Conservation (phyloP, 148 eudicot species). For the Cornus controversa region DNA sequence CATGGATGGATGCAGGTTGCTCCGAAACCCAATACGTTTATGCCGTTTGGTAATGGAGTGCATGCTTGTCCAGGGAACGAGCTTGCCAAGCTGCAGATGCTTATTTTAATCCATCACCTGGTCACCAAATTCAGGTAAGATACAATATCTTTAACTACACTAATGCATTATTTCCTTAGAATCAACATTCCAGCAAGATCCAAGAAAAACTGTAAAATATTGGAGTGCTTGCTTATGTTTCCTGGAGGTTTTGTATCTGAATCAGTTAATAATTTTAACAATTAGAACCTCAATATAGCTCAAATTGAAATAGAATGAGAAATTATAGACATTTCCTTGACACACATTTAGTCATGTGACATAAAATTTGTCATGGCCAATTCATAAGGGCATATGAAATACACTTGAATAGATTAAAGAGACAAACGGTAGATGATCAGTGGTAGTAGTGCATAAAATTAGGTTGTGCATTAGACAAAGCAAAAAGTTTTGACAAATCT, state of each 20-base stretch:
- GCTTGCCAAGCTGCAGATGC: slow-evolving; percentile 76
- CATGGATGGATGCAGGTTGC: slow-evolving; percentile 44
- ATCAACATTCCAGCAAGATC: background rate
- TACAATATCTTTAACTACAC: background rate
- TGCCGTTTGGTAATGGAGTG: slow-evolving; percentile 91
- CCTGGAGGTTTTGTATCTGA: background rate
- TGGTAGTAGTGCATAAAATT: background rate
- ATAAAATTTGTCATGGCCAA: too few relatives aligned
- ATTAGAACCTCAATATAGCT: too few relatives aligned
- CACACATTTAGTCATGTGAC: too few relatives aligned
- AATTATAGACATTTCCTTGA: background rate
- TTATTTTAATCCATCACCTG: slow-evolving; percentile 72
- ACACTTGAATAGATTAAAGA: background rate
- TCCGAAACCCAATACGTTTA: slow-evolving; percentile 67
- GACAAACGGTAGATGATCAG: background rate
- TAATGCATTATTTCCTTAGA: background rate
- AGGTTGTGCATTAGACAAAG: background rate
- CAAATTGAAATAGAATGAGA: too few relatives aligned
- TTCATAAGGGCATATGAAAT: too few relatives aligned
- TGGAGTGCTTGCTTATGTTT: background rate
- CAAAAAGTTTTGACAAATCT: background rate
- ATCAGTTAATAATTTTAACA: background rate
- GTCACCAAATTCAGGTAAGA: slow-evolving; percentile 75
- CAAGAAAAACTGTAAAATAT: background rate
- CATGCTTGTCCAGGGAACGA: slow-evolving; percentile 97